Evolutionary conservation across 2,329 filamentous ascomycete genomes (phyloP), one percentile per base, ranked within the genome.

Genomic region (Microsporum audouinii): DNA sequence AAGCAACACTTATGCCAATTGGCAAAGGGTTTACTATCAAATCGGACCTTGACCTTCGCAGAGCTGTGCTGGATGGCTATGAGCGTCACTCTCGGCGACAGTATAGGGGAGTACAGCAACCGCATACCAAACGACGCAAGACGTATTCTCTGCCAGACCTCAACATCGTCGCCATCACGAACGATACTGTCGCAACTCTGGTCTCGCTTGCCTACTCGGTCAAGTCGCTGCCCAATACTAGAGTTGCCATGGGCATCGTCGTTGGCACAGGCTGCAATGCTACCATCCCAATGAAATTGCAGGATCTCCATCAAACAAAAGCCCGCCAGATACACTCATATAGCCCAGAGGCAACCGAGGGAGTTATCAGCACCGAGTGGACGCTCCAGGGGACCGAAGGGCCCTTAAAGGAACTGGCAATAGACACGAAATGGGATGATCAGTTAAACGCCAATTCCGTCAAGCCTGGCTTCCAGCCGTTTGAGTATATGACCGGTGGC

Each of bases 361-460:
- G 89, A 6, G 82, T 88, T 2, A 84, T 91, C 63, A 90, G 89
- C 66, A 91, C 88, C 0, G 88, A 91, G 73, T 90, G 87, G 87
- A 88, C 85, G 45, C 89, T 91, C 64, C 84, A 84, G 45, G 87
- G 86, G 1, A 83, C 88, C 1, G 82, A 83, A 14, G 76, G 78
- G 1, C 85, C 88, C 0, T 74, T 91, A 58, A 76, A 79, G 10
- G 78, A 84, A 12, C 75, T 85, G 23, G 77, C 78, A 0, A 76
- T 90, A 45, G 79, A 88, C 61, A 89, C 81, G 4, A 71, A 72
- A 23, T 91, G 88, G 88, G 88, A 91, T 67, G 73, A 78, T 7
- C 73, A 79, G 60, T 77, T 91, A 4, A 86, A 89, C 66, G 71
- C 73, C 1, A 78, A 83, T 60, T 84, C 83, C 61, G 84, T 88